phyloP scores from a whole-genome alignment of 2,329 filamentous ascomycete genomes.

The Coleophoma eucalyptorum region DNA sequence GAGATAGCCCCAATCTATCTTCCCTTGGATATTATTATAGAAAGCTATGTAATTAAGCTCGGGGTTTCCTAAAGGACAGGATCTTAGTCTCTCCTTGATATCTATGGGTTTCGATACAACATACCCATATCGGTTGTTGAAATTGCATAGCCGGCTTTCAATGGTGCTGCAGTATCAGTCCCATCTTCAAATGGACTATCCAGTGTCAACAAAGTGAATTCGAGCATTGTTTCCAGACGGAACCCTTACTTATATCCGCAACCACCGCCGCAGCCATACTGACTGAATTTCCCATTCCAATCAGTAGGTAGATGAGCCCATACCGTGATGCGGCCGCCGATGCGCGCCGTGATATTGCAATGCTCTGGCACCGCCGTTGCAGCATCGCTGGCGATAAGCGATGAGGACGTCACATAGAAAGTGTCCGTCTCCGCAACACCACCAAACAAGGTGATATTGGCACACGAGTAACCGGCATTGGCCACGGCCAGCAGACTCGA shows the following conservation, averaged over 20 bases:
- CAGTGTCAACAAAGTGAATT: no score
- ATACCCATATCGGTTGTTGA: constrained; percentile 1
- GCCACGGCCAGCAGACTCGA: no score
- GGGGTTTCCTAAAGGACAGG: neutral
- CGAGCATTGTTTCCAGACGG: no score
- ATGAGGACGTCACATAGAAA: neutral
- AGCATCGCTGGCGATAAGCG: neutral
- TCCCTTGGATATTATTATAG: constrained; percentile 1
- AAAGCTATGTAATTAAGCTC: neutral
- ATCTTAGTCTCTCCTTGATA: no score
- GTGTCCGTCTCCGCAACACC: constrained; percentile 1
- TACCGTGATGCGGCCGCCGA: neutral
- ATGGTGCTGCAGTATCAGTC: neutral
- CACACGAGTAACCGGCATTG: neutral
- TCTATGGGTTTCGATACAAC: no score
- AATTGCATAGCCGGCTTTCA: neutral
- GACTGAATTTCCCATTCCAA: constrained; percentile 1
- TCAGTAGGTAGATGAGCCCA: neutral
- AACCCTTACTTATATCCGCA: neutral
- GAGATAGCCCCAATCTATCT: neutral
- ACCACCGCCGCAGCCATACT: constrained; percentile 1
- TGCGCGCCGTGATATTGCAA: neutral
- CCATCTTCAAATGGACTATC: neutral
- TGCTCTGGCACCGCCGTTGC: neutral
- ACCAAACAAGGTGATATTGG: neutral